Percentiles rank a stretch among this genome's conserved stretches.
Conservation (phyloP, 2,329 filamentous ascomycete genomes). For the Penicillium paneum region DNA sequence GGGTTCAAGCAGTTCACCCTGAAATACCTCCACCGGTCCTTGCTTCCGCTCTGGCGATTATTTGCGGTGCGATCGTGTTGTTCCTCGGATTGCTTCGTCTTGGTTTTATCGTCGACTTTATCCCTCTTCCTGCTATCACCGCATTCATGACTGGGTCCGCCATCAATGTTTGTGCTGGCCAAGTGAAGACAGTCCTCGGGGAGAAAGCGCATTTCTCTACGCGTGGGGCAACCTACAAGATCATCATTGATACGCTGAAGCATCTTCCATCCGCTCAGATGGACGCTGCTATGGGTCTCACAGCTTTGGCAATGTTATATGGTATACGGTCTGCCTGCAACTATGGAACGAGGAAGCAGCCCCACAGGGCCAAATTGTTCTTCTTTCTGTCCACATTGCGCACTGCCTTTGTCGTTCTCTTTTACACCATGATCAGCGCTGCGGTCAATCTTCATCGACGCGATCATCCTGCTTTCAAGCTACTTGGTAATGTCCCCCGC, state of each 20-base stretch:
- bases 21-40: slow-evolving; percentile 59
- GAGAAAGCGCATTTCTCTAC: slow-evolving; percentile 63
- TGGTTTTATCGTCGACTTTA: slow-evolving; percentile 45
- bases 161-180: slow-evolving; percentile 9
- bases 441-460: slow-evolving; percentile 68
- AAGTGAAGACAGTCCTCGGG: slow-evolving; percentile 34
- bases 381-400: slow-evolving; percentile 89
- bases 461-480: slow-evolving; percentile 63
- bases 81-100: slow-evolving; percentile 72
- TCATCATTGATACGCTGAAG: slow-evolving; percentile 76
- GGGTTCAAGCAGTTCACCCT: slow-evolving; percentile 56
- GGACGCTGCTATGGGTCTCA: slow-evolving; percentile 79
- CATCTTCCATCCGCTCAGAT: slow-evolving; percentile 61
- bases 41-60: slow-evolving; percentile 72
- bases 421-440: slow-evolving; percentile 86
- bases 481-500: slow-evolving; percentile 72
- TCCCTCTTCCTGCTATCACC: slow-evolving; percentile 5
- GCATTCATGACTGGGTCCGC: slow-evolving; percentile 10
- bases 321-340: slow-evolving; percentile 63
- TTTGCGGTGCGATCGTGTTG: slow-evolving; percentile 70
- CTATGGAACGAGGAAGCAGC: slow-evolving; percentile 62
- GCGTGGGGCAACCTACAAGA: slow-evolving; percentile 70
- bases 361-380: slow-evolving; percentile 64
- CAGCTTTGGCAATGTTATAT: slow-evolving; percentile 72
- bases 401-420: slow-evolving; percentile 79